phyloP scores from a whole-genome alignment of 2,329 filamentous ascomycete species.

The Penicillium sp. region DNA sequence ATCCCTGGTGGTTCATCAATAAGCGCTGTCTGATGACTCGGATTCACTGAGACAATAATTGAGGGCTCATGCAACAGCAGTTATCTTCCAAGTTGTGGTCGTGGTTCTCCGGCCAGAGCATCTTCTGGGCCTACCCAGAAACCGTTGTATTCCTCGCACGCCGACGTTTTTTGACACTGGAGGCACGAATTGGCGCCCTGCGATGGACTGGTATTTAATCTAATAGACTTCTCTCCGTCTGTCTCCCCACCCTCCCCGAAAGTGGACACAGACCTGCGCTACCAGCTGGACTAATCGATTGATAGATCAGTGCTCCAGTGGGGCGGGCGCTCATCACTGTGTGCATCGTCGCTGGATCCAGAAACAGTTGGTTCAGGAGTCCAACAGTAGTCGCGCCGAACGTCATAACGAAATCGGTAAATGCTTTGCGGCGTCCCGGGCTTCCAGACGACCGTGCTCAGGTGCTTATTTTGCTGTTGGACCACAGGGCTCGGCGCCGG shows the following conservation, averaged over 20 bases:
- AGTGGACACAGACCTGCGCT: conserved; percentile 11
- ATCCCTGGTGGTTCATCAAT: conserved; percentile 19
- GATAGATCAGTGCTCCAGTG: conserved; percentile 24
- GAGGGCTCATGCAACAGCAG: conserved; percentile 4
- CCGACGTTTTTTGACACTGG: neutral
- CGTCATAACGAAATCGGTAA: conserved; percentile 27
- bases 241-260: conserved; percentile 8
- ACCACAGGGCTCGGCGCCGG: conserved; percentile 14
- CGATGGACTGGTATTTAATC: conserved; percentile 21
- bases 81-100: neutral
- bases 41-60: neutral
- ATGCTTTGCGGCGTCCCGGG: conserved; percentile 16
- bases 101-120: neutral
- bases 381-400: conserved; percentile 8
- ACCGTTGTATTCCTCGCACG: conserved; percentile 3
- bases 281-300: conserved; percentile 8
- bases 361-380: conserved; percentile 5
- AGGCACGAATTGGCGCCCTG: neutral
- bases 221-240: conserved; percentile 21
- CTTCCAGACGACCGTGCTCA: conserved; percentile 9
- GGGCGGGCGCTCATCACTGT: conserved; percentile 14
- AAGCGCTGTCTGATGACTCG: neutral
- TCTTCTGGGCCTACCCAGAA: neutral
- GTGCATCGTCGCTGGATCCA: conserved; percentile 15
- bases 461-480: conserved; percentile 13